Evolutionary conservation across 2,329 filamentous ascomycete genomes (phyloP).

Genomic region (Cladosporium colombiae): DNA sequence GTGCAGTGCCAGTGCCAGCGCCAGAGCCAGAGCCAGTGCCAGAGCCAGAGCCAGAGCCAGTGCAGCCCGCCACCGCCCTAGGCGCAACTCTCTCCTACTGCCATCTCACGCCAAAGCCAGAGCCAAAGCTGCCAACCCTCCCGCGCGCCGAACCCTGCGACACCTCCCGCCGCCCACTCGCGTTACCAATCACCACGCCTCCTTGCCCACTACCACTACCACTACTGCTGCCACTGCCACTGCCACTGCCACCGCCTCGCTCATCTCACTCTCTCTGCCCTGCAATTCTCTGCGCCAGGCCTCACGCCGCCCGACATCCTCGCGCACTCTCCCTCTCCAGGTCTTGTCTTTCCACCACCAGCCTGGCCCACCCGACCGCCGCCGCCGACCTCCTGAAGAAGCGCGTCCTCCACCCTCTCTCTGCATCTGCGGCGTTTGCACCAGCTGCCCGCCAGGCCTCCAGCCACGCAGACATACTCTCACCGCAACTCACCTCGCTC

Average conservation of each 20-base stretch:
- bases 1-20: background rate
- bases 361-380: background rate
- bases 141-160: background rate
- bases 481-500: background rate
- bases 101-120: background rate
- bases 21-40: no score
- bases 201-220: background rate
- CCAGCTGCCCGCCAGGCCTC: conserved; percentile 7
- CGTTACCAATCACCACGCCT: conserved; percentile 12
- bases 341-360: no score
- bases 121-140: background rate
- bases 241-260: background rate
- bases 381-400: conserved; percentile 12
- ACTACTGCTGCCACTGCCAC: background rate
- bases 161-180: background rate
- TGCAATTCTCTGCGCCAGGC: background rate
- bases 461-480: conserved; percentile 14
- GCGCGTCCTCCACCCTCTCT: background rate
- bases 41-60: no score
- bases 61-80: background rate
- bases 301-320: background rate
- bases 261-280: background rate
- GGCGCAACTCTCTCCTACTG: background rate
- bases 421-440: conserved; percentile 8
- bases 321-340: background rate